Percentiles rank a stretch among this genome's conserved stretches.
Conservation (phyloP, 495 filamentous ascomycete genomes). For the Cudoniella acicularis region DNA sequence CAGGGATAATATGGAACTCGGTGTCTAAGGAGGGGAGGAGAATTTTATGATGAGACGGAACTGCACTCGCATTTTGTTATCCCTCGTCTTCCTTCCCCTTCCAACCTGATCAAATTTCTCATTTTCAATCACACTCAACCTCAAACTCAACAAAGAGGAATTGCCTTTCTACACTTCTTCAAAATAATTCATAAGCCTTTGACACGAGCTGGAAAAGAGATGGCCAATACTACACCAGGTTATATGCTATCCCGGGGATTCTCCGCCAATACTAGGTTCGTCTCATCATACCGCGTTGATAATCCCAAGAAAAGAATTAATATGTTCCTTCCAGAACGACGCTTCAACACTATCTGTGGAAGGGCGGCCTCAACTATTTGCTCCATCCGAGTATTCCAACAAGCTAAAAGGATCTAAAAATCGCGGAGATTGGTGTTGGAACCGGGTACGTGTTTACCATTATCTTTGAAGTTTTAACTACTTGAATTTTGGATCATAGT, state of each 20-base stretch:
- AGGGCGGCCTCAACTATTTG: neutral
- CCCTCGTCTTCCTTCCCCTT: too few species aligned
- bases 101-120: too few species aligned
- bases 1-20: too few species aligned
- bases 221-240: neutral
- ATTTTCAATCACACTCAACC: too few species aligned
- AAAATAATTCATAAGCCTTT: too few species aligned
- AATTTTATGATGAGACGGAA: too few species aligned
- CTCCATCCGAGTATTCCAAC: neutral
- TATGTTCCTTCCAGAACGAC: neutral
- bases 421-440: neutral
- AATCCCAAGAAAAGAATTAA: too few species aligned
- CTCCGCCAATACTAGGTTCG: neutral
- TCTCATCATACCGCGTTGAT: too few species aligned
- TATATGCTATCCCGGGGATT: neutral
- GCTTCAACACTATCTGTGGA: constrained; percentile 3
- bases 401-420: neutral
- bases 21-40: too few species aligned
- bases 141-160: too few species aligned
- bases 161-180: too few species aligned
- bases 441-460: neutral
- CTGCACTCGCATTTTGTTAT: too few species aligned
- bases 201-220: neutral
- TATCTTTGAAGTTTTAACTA: neutral
- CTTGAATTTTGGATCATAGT: neutral